Evolutionary conservation across 108 stramenopile species (phyloP).

Genomic region (Conticribra guillardii): DNA sequence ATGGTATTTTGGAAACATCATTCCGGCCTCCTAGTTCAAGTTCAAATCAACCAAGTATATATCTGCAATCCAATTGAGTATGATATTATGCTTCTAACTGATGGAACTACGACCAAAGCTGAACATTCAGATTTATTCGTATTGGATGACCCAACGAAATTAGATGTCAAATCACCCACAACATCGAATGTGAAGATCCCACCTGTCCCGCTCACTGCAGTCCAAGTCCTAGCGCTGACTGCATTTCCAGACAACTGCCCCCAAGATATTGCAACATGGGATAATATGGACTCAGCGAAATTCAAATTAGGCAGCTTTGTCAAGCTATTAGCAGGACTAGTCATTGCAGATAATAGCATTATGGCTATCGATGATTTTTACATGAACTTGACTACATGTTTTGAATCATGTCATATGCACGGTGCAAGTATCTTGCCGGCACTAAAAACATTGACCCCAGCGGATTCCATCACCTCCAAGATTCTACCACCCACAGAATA

Average conservation of each 20-base stretch:
- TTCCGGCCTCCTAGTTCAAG: background rate
- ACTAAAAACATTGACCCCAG: background rate
- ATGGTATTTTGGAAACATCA: background rate
- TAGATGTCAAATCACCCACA: background rate
- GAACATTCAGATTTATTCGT: background rate
- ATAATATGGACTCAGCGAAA: background rate
- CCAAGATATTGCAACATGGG: background rate
- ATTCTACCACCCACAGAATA: background rate
- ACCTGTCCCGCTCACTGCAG: background rate
- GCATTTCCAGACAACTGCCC: background rate
- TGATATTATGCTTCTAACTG: background rate
- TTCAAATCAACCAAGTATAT: background rate
- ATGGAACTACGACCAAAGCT: too few species aligned
- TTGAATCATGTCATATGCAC: background rate
- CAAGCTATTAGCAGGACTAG: background rate
- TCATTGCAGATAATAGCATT: background rate
- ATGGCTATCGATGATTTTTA: background rate
- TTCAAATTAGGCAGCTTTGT: background rate
- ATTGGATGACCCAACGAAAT: background rate
- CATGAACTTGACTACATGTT: background rate
- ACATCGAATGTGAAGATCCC: background rate
- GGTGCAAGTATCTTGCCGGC: background rate
- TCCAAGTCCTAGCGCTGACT: background rate
- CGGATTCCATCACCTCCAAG: background rate
- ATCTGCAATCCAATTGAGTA: background rate